These are phyloP conservation scores for Lophiotrema nucula DNA, from an alignment of 495 filamentous ascomycete genomes.

Conservation along the genomic window DNA sequence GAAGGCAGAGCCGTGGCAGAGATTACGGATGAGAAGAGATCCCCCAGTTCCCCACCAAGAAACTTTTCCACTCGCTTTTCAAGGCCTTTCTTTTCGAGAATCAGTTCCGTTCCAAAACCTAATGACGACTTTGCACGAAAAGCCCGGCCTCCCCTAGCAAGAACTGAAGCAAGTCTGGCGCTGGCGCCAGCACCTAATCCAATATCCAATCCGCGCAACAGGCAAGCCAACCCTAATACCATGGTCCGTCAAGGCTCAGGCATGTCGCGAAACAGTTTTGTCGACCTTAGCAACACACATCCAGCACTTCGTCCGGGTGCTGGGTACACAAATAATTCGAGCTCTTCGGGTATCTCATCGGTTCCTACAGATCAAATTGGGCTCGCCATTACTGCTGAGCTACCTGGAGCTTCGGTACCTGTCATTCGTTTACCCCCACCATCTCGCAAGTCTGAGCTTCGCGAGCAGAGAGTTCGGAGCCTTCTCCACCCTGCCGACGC, in stretches of 20 bases:
- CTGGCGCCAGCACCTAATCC: neutral
- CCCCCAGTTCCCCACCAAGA: neutral
- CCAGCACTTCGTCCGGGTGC: conserved; percentile 14
- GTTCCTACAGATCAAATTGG: conserved; percentile 30
- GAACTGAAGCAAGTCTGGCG: neutral
- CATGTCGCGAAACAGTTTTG: neutral
- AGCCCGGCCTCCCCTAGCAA: neutral
- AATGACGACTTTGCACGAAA: neutral
- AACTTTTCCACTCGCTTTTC: conserved; percentile 4
- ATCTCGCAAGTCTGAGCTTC: neutral
- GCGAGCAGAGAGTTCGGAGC: conserved; percentile 14
- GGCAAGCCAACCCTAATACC: neutral
- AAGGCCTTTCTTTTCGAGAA: neutral
- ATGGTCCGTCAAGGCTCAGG: neutral
- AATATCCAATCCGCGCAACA: neutral
- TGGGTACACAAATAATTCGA: neutral
- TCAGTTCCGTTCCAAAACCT: neutral
- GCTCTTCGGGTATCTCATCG: conserved; percentile 1
- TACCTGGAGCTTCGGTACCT: conserved; percentile 12
- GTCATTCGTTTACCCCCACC: neutral
- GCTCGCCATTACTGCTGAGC: conserved; percentile 30
- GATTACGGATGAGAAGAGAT: neutral
- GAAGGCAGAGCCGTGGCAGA: conserved; percentile 8
- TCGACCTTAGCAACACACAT: conserved; percentile 9
- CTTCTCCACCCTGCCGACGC: neutral